Percentiles rank a stretch among this genome's conserved stretches.
Conservation (phyloP, 345 rosid species). For the Hypericum androsaemum region DNA sequence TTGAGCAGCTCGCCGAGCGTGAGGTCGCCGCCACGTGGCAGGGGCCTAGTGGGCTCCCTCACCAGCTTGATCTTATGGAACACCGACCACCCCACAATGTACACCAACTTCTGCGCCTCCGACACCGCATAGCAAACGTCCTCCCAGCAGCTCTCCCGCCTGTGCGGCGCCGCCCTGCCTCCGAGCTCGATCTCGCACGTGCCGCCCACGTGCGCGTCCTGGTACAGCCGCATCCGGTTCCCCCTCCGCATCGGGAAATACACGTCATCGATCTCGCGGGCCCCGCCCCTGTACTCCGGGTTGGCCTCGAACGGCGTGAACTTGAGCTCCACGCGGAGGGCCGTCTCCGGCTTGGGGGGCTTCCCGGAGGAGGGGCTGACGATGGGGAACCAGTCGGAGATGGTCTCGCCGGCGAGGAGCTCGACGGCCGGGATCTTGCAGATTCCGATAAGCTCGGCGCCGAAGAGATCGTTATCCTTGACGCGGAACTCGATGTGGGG, state of each 20-base stretch:
- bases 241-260: conserved; percentile 86
- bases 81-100: conserved; percentile 87
- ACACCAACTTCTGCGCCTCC: conserved; percentile 93
- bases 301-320: conserved; percentile 65
- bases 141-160: conserved; percentile 73
- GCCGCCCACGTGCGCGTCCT: conserved; percentile 67
- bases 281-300: conserved; percentile 48
- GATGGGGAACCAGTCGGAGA: conserved; percentile 44
- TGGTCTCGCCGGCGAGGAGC: conserved; percentile 31
- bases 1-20: conserved; percentile 85
- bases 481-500: conserved; percentile 59
- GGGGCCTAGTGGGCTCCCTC: conserved; percentile 57
- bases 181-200: conserved; percentile 45
- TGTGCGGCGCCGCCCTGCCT: conserved; percentile 27
- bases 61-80: conserved; percentile 66
- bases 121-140: conserved; percentile 78
- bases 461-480: conserved; percentile 76
- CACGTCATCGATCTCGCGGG: conserved; percentile 53
- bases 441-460: conserved; percentile 57
- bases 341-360: conserved; percentile 43
- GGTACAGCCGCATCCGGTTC: conserved; percentile 52
- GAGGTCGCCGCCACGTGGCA: conserved; percentile 65
- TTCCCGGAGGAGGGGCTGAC: conserved; percentile 30
- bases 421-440: conserved; percentile 41
- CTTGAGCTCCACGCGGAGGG: conserved; percentile 40